Base-by-base conservation (phyloP, 169 alveolate genomes). In the Eimeria necatrix region DNA sequence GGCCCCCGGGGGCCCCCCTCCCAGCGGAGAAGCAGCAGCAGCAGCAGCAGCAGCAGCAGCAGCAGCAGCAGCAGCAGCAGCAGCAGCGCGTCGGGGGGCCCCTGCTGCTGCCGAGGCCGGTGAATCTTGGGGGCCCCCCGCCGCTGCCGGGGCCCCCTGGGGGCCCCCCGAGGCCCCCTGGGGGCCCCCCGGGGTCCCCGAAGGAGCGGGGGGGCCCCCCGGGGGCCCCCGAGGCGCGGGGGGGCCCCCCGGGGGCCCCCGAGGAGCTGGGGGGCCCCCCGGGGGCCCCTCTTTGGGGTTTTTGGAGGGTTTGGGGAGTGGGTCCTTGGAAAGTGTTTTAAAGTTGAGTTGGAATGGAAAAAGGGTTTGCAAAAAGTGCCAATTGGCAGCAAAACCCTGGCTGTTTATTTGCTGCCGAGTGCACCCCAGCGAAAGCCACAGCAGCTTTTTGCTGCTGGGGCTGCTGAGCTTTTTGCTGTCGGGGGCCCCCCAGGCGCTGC, bases 401-500 rank as follows among this genome's bases (percentile, higher is more conserved):
- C 10, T 84, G 60, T 59, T 52, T 12, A 9, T 84, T 22, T 56
- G 78, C 4, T 61, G 64, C 59, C 73, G 91, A 0, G 91, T 84
- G 32, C 91, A 84, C 22, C 91, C 91, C 32, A 52, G 91, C 24
- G 91, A 84, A 56, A 59, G 60, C 41, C 6, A 51, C 24, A 76
- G 78, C n/a, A 84, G 91, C 91, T 84, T 53, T 61, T 61, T 84
- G 80, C 22, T 84, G 80, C 91, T 49, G 59, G 91, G 91, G 10
- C 56, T 84, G 52, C 59, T 84, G 78, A 14, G 73, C 24, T 59
- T 84, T 26, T 68, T 84, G 46, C 59, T 84, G 53, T 46, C 78
- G 1, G 76, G 4, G 59, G 49, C 61, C 14, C 73, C 89, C 5
- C 51, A 32, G 18, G 91, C 91, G 16, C 14, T 12, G n/a, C 52